Base-by-base conservation (phyloP, 176 grass and related monocot species). In the Eremochloa ophiuroides region DNA sequence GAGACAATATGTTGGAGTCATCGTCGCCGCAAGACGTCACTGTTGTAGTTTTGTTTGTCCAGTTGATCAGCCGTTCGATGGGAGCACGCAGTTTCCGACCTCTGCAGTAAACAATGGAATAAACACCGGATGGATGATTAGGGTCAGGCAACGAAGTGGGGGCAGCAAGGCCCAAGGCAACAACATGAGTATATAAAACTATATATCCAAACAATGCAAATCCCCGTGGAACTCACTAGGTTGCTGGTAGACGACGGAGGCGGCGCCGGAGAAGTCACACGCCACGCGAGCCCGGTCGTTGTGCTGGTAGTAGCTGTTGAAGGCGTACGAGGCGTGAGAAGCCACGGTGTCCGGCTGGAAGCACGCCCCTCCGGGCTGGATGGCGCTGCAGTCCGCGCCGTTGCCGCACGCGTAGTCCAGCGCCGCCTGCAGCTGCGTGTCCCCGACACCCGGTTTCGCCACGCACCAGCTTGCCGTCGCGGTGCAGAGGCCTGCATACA, bases 361-460 rank as follows among this genome's bases (percentile, higher is more conserved):
- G 85, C 93, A 96, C 0, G 55, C 12, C 0, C 62, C 60, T 1
- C 88, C 83, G 0, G 76, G 83, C 76, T 93, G 93, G 48, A 90
- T 96, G 41, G 76, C 41, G 23, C 75, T 75, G 83, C 93, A 96
- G 78, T 96, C 90, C 2, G 93, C 93, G 18, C 87, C 87, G 9
- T 96, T 48, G 17, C 88, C 58, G 29, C 93, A 96, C 2, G 88
- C 93, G 2, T 60, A 96, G 82, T 93, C 90, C 41, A 96, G 71
- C 4, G 88, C 90, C 23, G 7, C 20, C 80, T 96, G 76, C 30
- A 96, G 80, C 80, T 83, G 55, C 20, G 3, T 23, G 35, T 79
- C 80, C 13, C 83, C 90, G 5, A 53, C 75, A 2, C 53, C 59
- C 0, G 33, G 22, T 29, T 91, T 91, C 28, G 93, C 93, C 7